These are phyloP conservation scores for Coniochaeta prunicola DNA, from an alignment of 2,329 filamentous ascomycete species.

Conservation along the genomic window DNA sequence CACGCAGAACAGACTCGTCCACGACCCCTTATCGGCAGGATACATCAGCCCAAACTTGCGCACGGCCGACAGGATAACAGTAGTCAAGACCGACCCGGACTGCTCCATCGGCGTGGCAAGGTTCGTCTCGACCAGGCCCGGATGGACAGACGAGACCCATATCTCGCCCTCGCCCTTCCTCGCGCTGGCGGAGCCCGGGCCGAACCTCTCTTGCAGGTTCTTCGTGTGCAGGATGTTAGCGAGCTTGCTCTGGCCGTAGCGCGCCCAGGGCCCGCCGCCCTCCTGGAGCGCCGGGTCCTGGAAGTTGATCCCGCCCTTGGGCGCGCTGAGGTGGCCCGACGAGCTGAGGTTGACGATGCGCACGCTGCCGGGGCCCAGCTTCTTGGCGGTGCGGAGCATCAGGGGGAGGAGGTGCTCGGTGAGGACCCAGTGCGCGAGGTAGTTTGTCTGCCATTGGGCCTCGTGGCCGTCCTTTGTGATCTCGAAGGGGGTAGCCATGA, in stretches of 20 bases:
- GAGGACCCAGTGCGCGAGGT: slow-evolving; percentile 33
- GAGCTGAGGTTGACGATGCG: slow-evolving; percentile 20
- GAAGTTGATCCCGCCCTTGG: slow-evolving; percentile 18
- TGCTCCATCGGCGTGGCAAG: slow-evolving; percentile 4
- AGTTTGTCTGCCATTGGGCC: slow-evolving; percentile 31
- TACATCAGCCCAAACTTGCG: slow-evolving; percentile 13
- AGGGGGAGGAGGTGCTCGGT: slow-evolving; percentile 29
- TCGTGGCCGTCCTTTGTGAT: slow-evolving; percentile 28
- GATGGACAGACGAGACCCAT: slow-evolving; percentile 28
- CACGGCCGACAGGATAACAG: background rate
- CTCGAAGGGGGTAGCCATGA: slow-evolving; percentile 24
- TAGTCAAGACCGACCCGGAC: background rate
- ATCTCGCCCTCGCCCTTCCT: slow-evolving; percentile 18
- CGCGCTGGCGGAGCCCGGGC: background rate
- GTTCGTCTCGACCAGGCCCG: slow-evolving; percentile 29
- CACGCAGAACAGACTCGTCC: slow-evolving; percentile 26
- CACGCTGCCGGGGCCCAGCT: slow-evolving; percentile 14
- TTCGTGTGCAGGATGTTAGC: slow-evolving; percentile 34
- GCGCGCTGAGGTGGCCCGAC: slow-evolving; percentile 16
- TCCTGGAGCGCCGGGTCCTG: slow-evolving; percentile 11
- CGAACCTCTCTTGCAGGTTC: slow-evolving; percentile 17
- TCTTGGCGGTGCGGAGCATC: slow-evolving; percentile 22
- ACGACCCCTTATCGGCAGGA: slow-evolving; percentile 25
- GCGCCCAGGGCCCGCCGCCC: slow-evolving; percentile 9
- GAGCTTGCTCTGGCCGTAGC: slow-evolving; percentile 39